Percentiles rank a stretch among this genome's conserved stretches.
Evolutionary conservation across 371 early-diverging fungal genomes (phyloP).

Genomic region (Actinomortierella ambigua): DNA sequence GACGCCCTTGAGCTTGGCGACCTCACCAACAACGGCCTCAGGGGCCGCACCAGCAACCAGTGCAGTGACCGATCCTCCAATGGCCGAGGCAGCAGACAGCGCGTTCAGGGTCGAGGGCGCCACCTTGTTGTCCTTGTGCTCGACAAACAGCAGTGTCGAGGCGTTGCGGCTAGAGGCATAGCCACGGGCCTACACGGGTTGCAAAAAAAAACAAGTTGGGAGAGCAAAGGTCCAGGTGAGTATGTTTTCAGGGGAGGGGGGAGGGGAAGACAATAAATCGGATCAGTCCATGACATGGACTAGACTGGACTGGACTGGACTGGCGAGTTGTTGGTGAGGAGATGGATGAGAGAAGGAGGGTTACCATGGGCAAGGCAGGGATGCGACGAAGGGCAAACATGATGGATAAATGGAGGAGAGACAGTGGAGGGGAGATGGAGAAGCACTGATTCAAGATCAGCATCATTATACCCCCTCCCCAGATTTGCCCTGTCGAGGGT

Average conservation of each 20-base stretch:
- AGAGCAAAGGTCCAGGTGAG: background rate
- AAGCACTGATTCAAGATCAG: constrained; percentile 6
- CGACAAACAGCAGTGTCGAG: constrained; percentile 86
- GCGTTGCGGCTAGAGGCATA: constrained; percentile 64
- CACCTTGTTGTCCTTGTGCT: constrained; percentile 83
- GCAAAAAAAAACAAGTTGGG: background rate
- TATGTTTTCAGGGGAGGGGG: background rate
- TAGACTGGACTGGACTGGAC: background rate
- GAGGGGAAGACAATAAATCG: background rate
- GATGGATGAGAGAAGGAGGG: background rate
- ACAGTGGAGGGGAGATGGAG: constrained; percentile 1
- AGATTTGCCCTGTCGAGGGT: no score
- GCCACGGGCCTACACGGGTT: constrained; percentile 48
- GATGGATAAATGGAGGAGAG: constrained; percentile 2
- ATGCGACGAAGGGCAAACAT: constrained; percentile 45
- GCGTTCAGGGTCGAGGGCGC: constrained; percentile 85
- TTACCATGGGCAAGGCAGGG: constrained; percentile 39
- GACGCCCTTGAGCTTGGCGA: constrained; percentile 77
- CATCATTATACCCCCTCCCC: no score
- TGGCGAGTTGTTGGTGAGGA: background rate
- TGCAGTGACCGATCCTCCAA: constrained; percentile 85
- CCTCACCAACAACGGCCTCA: constrained; percentile 71
- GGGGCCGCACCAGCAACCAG: constrained; percentile 86
- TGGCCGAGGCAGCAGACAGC: constrained; percentile 82
- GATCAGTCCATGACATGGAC: background rate